Conservation (phyloP, 2,329 filamentous ascomycete genomes). For the Alternaria viburni region DNA sequence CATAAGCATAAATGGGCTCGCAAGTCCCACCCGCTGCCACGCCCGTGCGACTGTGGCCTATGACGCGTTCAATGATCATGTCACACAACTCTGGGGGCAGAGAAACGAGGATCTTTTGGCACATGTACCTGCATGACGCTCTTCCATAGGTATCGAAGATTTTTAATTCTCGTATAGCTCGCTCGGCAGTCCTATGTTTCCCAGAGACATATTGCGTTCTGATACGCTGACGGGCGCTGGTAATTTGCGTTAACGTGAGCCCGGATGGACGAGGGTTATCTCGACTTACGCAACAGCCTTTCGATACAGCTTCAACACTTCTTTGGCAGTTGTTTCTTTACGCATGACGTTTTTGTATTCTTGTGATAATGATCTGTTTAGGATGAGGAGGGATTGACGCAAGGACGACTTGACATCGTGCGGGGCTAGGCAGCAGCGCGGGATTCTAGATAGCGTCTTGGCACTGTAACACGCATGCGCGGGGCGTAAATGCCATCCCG, state of each 20-base stretch:
- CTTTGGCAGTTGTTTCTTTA: not conserved
- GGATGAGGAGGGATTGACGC: not conserved
- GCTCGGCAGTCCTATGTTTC: not conserved
- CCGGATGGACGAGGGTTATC: not conserved
- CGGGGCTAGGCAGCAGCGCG: not conserved
- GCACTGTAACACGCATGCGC: not conserved
- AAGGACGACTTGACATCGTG: not conserved
- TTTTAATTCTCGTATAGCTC: not conserved
- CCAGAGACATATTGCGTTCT: not conserved
- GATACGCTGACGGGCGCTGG: not conserved
- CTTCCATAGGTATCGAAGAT: not conserved
- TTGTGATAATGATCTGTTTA: not conserved
- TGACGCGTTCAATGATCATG: not conserved
- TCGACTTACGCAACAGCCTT: not conserved
- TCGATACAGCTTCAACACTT: not conserved
- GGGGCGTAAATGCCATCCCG: not conserved
- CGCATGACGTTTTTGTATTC: not conserved
- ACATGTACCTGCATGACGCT: not conserved
- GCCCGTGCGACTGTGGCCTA: not conserved
- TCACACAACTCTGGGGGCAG: not conserved
- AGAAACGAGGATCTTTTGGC: not conserved
- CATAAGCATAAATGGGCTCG: not conserved
- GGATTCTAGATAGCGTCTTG: not conserved
- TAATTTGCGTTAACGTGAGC: not conserved
- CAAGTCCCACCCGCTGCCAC: not conserved